Evolutionary conservation across 2,329 filamentous ascomycete genomes (phyloP), one percentile per base, ranked within the genome.

Genomic region (Hypoxylon sp.): DNA sequence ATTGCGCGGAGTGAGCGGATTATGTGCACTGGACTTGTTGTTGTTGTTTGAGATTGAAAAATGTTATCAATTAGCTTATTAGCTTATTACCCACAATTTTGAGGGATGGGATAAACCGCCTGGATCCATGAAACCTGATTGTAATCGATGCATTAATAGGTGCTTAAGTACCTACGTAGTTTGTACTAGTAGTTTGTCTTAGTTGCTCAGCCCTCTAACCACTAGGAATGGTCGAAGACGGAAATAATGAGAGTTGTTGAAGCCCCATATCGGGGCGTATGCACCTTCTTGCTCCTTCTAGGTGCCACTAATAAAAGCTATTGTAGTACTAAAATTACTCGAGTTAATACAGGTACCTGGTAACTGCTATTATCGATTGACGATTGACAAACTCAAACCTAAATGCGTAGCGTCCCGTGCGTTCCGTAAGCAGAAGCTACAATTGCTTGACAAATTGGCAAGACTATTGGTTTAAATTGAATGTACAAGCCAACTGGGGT

Each of bases 71-170:
- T 52, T 63, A 68, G 58, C 6, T 23, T 23, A 23, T 23, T 23
- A 23, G 23, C 45, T 55, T 51, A 57, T 59, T 67, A 64, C 51
- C 60, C 67, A 68, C 52, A 63, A 66, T 58, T 43, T 59, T 19
- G 55, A 63, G 41, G 55, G 58, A 57, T 62, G 52, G 51, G 52
- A 46, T 65, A 61, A 67, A 70, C 52, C 64, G 59, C 56, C 63
- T 46, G 60, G 62, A 68, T 58, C 63, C 58, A 63, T 68, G 62
- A 63, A 60, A 65, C 56, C 58, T 60, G 62, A 65, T 70, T 70
- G 68, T 36, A 68, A 59, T 65, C 59, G 59, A 67, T 49, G 52
- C 56, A 67, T 63, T 56, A 46, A 21, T 41, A 48, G 41, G 34
- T 19, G 49, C 25, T 19, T 32, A 32, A 4, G 52, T 45, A 56